Evolutionary conservation across 2,329 filamentous ascomycete genomes (phyloP), one percentile per base, ranked within the genome.

Genomic region (Diaporthe helianthi): DNA sequence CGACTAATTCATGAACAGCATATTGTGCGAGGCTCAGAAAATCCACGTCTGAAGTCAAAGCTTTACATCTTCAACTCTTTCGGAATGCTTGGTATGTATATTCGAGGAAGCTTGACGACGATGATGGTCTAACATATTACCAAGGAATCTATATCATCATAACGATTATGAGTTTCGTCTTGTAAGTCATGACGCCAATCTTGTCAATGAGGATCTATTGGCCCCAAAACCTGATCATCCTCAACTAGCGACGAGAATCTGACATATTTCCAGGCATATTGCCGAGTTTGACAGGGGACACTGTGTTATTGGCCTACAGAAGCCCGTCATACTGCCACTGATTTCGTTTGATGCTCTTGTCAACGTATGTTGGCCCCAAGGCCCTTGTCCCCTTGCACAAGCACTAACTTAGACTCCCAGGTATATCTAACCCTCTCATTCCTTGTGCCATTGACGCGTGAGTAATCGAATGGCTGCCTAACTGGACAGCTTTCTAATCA

Each of bases 21-120:
- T 13, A 61, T 61, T 17, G 58, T 61, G 7, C 41, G 58, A 6
- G 58, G 58, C 41, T 61, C 58, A 33, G 31, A 61, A 47, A 61
- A 47, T 26, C 58, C 58, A 15, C 58, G 58, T 47, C 58, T 61
- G 19, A 61, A 47, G 41, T 61, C 58, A 7, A 61, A 61, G 29
- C 58, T 61, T 33, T 61, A 61, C 19, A 47, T 61, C 47, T 61
- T 61, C 58, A 61, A 61, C 19, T 61, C 58, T 1, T 61, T 61
- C 29, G 58, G 58, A 33, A 61, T 61, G 58, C 58, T 61, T 47
- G 58, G 58, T 61, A 44, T 8, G 58, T 61, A 47, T n/a, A 1
- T 22, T 24, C 19, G 7, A 33, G 7, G n/a, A 17, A 22, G 7
- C 2, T 9, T 47, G 19, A 22, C 8, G n/a, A 24, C 9, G 15